Base-by-base conservation (phyloP, 768 basidiomycete species). In the Boletus pseudopeckii region DNA sequence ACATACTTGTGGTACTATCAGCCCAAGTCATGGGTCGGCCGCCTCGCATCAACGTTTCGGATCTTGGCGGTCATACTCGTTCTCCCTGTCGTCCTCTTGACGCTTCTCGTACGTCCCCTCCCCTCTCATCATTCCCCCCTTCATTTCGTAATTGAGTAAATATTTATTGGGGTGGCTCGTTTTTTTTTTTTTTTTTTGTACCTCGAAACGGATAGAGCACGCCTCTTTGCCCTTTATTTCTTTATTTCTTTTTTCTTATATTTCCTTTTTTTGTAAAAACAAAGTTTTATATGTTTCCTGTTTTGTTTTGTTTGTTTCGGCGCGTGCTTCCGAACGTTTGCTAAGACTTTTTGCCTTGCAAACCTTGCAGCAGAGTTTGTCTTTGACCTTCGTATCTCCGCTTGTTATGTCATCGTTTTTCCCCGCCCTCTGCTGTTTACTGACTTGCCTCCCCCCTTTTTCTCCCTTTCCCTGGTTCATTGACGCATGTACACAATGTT, bases 11-110 rank as follows among this genome's bases (percentile, higher is more conserved):
- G 82, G 80, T 70, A 79, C 60, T 89, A 88, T 61, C 66, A 80
- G 43, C 74, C 80, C 3, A 72, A 76, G 38, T 90, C 90, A 4
- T 86, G 81, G 83, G 84, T 91, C 45, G 80, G 77, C 38, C 80
- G 77, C 55, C 74, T 80, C 34, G 86, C 89, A 17, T 84, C 79
- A 38, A 73, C 74, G 7, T 86, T 79, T 60, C 85, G 88, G 51
- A 67, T 89, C 44, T 75, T 90, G 55, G 85, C 89, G 22, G 69
- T 77, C 53, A 20, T 86, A 34, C 60, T 74, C 52, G 63, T 78
- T 53, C 49, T 74, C 17, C 79, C 79, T 4, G 71, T 88, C 48
- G 63, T 85, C 51, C 70, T 85, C 47, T 72, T 91, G 40, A 86
- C 84, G 4, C 74, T 89, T 56, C 70, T 91, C 52, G 89, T 89